phyloP scores from a whole-genome alignment of 225 moss, liverwort and hornwort species.

The Anthoceros angustus region DNA sequence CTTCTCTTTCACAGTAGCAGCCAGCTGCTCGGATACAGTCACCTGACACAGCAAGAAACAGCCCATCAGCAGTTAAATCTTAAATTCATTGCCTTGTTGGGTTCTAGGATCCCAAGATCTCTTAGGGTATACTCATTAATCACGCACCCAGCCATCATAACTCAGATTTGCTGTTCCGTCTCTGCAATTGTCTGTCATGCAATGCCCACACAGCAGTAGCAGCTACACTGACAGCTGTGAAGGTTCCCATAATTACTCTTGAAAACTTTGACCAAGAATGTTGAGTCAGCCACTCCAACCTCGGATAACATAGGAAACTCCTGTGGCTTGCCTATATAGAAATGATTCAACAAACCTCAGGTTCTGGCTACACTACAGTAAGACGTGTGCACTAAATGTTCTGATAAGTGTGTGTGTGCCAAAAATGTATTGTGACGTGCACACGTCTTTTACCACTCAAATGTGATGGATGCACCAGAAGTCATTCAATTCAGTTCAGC shows the following conservation, averaged over 20 bases:
- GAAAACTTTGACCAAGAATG: neutral
- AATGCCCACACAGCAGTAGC: slow-evolving; percentile 5
- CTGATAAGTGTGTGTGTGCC: too few species aligned
- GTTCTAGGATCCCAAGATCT: neutral
- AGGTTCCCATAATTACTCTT: neutral
- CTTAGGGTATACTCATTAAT: neutral
- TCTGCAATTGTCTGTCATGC: slow-evolving; percentile 1
- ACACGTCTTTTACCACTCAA: too few species aligned
- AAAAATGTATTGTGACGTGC: too few species aligned
- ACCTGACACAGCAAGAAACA: slow-evolving; percentile 12
- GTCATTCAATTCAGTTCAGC: neutral
- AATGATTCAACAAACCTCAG: neutral
- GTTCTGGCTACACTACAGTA: neutral
- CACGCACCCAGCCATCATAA: neutral
- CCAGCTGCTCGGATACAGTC: slow-evolving; percentile 19
- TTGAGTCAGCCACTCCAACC: slow-evolving; percentile 1
- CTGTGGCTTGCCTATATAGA: slow-evolving; percentile 1
- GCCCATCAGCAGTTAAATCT: neutral
- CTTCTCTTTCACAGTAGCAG: slow-evolving; percentile 17
- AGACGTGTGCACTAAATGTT: too few species aligned
- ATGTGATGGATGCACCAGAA: too few species aligned
- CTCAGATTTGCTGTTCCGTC: neutral
- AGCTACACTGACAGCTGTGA: slow-evolving; percentile 3
- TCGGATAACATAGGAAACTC: neutral
- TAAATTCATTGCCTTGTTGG: neutral